A percentile compares a stretch with the other conserved stretches of the same genome.
Evolutionary conservation across 805 yeast genomes (phyloP).

Genomic region (Zygosaccharomyces rouxii): DNA sequence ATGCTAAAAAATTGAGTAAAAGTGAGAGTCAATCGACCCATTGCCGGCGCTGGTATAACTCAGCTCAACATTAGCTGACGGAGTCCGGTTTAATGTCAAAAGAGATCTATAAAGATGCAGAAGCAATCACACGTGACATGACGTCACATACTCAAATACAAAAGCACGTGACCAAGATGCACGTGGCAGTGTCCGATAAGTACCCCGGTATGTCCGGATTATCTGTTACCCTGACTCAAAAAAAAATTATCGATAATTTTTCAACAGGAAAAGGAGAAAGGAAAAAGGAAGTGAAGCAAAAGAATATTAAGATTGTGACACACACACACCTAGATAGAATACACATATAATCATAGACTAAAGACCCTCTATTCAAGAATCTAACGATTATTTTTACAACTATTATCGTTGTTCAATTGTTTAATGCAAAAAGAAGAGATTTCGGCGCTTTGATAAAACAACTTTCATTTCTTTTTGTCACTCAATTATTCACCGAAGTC

Average conservation of each 20-base stretch:
- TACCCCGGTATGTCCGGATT: background rate
- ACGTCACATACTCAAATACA: too few species aligned
- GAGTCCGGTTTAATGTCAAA: too few species aligned
- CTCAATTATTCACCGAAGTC: background rate
- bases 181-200: background rate
- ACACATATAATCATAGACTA: background rate
- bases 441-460: background rate
- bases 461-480: background rate
- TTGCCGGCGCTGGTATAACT: too few species aligned
- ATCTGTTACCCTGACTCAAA: constrained; percentile 1
- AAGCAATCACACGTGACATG: too few species aligned
- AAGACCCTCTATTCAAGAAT: background rate
- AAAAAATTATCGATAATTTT: background rate
- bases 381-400: background rate
- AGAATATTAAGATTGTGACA: background rate
- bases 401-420: background rate
- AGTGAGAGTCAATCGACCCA: too few species aligned
- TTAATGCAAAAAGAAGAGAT: background rate
- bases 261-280: constrained; percentile 5
- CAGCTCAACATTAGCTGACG: too few species aligned
- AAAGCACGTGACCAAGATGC: background rate
- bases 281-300: constrained; percentile 1
- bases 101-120: too few species aligned
- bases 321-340: background rate
- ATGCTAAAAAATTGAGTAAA: too few species aligned